These are phyloP conservation scores for Lepiota venenata DNA, from an alignment of 768 basidiomycete genomes.

Conservation along the genomic window DNA sequence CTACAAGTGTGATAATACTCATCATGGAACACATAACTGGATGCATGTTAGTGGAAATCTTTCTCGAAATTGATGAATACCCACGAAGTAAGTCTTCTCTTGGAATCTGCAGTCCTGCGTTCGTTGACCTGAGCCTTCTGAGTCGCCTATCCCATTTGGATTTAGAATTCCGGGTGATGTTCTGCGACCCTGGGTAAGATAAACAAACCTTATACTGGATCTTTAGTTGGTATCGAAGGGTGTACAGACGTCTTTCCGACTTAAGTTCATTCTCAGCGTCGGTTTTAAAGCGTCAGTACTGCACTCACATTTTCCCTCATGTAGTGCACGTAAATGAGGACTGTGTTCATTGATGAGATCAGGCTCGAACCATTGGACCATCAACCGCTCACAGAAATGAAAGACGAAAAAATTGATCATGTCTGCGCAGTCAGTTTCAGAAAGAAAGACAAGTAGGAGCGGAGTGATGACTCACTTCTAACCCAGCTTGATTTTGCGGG, in stretches of 20 bases:
- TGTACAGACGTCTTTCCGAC: conserved; percentile 67
- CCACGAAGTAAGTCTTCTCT: conserved; percentile 76
- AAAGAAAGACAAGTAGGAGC: background rate
- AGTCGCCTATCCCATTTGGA: conserved; percentile 39
- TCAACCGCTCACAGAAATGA: conserved; percentile 48
- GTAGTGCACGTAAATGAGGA: conserved; percentile 76
- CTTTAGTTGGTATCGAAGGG: conserved; percentile 72
- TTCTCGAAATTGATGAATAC: conserved; percentile 23
- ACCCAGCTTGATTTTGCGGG: conserved; percentile 30
- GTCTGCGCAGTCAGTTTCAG: conserved; percentile 29
- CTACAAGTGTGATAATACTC: conserved; percentile 29
- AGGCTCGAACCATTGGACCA: background rate
- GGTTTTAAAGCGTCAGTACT: background rate
- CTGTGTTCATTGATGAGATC: conserved; percentile 29
- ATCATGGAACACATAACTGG: conserved; percentile 78
- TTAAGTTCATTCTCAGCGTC: conserved; percentile 22
- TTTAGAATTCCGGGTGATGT: background rate
- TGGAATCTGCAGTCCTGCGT: conserved; percentile 74
- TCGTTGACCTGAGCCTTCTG: conserved; percentile 79
- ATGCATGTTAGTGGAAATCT: background rate
- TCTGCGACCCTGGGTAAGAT: background rate
- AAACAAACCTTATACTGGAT: conserved; percentile 52
- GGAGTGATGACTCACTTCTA: conserved; percentile 27
- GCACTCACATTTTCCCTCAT: conserved; percentile 53
- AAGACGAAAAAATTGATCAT: conserved; percentile 75